Percentiles rank a stretch among this genome's conserved stretches.
Conservation (phyloP, 352 stramenopile genomes). For the Globisporangium barbulae region DNA sequence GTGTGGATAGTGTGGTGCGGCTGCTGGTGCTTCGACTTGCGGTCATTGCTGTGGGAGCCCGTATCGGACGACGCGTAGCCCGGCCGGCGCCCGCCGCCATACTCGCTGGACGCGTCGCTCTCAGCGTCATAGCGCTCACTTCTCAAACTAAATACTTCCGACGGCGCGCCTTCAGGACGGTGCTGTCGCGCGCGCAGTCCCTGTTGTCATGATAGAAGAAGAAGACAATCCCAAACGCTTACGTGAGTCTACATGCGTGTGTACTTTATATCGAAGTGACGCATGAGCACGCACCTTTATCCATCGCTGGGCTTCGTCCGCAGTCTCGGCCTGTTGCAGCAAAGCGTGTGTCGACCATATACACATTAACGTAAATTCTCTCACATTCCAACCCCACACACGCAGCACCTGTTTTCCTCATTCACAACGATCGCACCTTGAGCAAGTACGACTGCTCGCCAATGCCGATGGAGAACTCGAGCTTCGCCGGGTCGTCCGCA, state of each 20-base stretch:
- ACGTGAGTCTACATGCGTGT: not conserved
- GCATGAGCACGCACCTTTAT: slow-evolving; percentile 39
- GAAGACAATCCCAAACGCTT: not conserved
- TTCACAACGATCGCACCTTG: slow-evolving; percentile 31
- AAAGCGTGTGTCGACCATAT: not conserved
- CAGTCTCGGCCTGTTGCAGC: slow-evolving; percentile 45
- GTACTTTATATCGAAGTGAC: not conserved
- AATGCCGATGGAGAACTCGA: slow-evolving; percentile 85
- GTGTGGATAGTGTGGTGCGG: slow-evolving; percentile 44
- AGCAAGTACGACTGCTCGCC: slow-evolving; percentile 86
- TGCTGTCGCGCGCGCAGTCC: slow-evolving; percentile 68
- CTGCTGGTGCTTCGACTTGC: slow-evolving; percentile 24
- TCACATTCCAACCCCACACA: not conserved
- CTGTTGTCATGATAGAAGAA: slow-evolving; percentile 16
- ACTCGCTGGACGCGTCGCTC: slow-evolving; percentile 82
- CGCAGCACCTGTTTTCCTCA: not conserved
- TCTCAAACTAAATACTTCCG: slow-evolving; percentile 77
- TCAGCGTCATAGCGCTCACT: slow-evolving; percentile 80
- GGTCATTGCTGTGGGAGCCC: slow-evolving; percentile 41
- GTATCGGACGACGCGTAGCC: slow-evolving; percentile 63
- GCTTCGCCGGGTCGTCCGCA: slow-evolving; percentile 41
- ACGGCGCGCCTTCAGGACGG: slow-evolving; percentile 66
- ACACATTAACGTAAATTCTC: not conserved
- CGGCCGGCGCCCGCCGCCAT: slow-evolving; percentile 44
- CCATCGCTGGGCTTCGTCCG: slow-evolving; percentile 60